Evolutionary conservation across 306 rosid genomes (phyloP).

Genomic region (Datisca glomerata): DNA sequence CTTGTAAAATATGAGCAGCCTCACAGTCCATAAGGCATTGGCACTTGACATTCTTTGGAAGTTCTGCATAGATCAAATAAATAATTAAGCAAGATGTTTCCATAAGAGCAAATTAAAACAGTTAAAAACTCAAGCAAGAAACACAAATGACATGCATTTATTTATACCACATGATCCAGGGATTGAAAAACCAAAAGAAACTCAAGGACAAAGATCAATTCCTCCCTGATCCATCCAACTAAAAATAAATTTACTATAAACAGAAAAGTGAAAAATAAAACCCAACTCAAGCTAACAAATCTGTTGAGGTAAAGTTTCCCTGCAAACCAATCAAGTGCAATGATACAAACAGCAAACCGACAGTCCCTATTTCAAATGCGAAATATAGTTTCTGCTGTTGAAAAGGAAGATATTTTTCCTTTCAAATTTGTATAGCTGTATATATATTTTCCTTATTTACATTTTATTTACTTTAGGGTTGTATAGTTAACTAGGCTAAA

Average conservation of each 20-base stretch:
- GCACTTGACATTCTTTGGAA: constrained; percentile 59
- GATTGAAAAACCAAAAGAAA: neutral
- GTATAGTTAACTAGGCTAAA: no score
- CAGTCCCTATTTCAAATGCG: no score
- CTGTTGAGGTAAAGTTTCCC: neutral
- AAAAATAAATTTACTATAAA: no score
- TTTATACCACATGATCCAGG: neutral
- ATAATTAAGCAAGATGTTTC: neutral
- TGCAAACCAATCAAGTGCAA: neutral
- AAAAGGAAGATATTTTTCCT: no score
- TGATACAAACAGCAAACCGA: no score
- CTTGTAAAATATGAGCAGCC: constrained; percentile 51
- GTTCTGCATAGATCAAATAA: constrained; percentile 36
- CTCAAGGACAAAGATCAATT: no score
- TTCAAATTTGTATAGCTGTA: no score
- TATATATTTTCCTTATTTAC: no score
- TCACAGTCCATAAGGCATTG: constrained; percentile 79
- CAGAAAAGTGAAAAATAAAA: neutral
- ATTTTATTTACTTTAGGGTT: no score
- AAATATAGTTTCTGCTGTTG: no score
- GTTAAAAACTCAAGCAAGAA: neutral
- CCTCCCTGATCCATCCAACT: neutral
- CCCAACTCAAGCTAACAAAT: neutral
- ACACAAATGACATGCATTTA: neutral
- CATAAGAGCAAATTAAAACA: neutral